Evolutionary conservation across 2,329 filamentous ascomycete genomes (phyloP), one percentile per base, ranked within the genome.

Genomic region (Aquanectria penicillioides): DNA sequence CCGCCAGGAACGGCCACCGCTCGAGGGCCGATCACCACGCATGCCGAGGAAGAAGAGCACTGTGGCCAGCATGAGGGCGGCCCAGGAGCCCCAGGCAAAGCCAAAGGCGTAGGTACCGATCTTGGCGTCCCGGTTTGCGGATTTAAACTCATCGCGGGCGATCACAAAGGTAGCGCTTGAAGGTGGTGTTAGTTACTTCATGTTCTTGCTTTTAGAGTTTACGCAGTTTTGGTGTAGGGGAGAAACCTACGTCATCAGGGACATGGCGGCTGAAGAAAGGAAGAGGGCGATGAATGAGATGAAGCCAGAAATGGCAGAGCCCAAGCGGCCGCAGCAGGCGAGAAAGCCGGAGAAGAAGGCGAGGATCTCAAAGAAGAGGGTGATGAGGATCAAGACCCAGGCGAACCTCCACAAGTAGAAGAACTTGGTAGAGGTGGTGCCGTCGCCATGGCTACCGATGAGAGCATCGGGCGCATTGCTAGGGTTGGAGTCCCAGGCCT

Each of bases 371-470:
- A 97, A 95, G 81, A 97, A 88, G 31, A 97, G 85, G 15, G 88
- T 87, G 65, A 98, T 89, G 55, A 98, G 81, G 80, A 91, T 91
- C 77, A 97, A 95, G 31, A 94, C 92, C 86, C 94, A 98, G 75
- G 92, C 90, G 80, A 97, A 97, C 34, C 94, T 87, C 80, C 93
- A 96, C 73, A 95, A 83, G 78, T 93, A 92, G 80, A 85, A 98
- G 81, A 89, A 97, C 63, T 79, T 77, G 18, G 63, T 74, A 62
- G 82, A 83, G 6, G 87, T 89, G 4, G 85, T 88, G 57, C 77
- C 64, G 58, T 78, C 77, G 58, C 79, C 86, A 66, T 87, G 81
- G 9, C 63, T 56, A 34, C 89, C 84, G 31, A 77, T 69, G n/a
- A 87, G 75, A 5, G 70, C 73, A 0, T 61, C 44, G 13, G 85